These are phyloP conservation scores for Catharanthus roseus DNA, from an alignment of 257 asterid species.

Conservation along the genomic window DNA sequence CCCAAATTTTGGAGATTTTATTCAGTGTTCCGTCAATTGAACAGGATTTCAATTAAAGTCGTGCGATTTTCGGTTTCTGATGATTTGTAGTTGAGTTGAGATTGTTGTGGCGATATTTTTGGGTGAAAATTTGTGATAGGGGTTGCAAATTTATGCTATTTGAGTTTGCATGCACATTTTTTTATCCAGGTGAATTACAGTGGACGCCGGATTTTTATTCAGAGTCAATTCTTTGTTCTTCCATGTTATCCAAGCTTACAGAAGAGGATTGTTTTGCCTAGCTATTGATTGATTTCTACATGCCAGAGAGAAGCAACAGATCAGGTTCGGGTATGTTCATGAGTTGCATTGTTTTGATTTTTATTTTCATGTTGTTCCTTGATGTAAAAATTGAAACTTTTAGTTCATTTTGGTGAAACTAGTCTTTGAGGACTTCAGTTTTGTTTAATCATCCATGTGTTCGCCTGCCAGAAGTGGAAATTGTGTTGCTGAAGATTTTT, in stretches of 20 bases:
- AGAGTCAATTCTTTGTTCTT: conserved; percentile 11
- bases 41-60: not conserved
- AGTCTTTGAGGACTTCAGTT: not conserved
- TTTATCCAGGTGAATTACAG: conserved; percentile 25
- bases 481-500: not conserved
- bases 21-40: not conserved
- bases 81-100: not conserved
- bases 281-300: conserved; percentile 7
- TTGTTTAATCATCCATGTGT: not conserved
- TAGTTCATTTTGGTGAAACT: not conserved
- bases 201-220: conserved; percentile 14
- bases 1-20: not conserved
- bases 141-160: not conserved
- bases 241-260: conserved; percentile 6
- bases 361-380: not conserved
- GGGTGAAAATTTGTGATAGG: not conserved
- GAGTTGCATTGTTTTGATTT: not conserved
- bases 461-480: not conserved
- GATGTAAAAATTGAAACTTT: conserved; percentile 10
- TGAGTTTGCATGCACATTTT: conserved; percentile 16
- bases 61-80: conserved; percentile 9
- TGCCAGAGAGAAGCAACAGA: not conserved
- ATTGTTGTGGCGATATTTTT: not conserved
- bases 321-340: not conserved
- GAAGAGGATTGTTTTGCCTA: conserved; percentile 8